Percentiles rank a stretch among this genome's conserved stretches.
phyloP scores from a whole-genome alignment of 2,329 filamentous ascomycete genomes.

The Clarireedia homoeocarpa region DNA sequence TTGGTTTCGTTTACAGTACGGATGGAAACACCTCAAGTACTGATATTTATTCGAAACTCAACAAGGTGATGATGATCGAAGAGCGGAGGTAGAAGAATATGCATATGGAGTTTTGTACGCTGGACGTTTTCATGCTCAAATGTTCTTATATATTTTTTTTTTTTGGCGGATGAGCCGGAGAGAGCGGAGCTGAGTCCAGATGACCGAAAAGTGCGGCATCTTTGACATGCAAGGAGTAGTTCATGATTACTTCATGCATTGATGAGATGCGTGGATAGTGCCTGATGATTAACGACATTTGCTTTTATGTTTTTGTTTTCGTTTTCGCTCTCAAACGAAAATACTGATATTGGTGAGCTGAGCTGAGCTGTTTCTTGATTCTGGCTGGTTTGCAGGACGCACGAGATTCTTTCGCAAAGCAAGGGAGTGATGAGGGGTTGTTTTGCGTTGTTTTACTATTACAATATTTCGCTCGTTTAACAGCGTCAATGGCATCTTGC shows the following conservation, averaged over 20 bases:
- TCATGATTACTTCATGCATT: neutral
- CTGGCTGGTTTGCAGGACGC: conserved; percentile 5
- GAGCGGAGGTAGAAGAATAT: neutral
- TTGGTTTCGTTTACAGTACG: conserved; percentile 6
- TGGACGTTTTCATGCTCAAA: conserved; percentile 18
- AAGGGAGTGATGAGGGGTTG: too few relatives aligned
- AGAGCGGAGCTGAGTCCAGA: neutral
- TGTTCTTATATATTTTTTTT: neutral
- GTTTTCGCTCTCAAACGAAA: neutral
- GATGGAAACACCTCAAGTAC: conserved; percentile 1
- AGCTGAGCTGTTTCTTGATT: neutral
- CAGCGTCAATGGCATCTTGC: too few relatives aligned
- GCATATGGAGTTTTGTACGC: conserved; percentile 15
- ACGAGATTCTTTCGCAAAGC: too few relatives aligned
- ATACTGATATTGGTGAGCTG: neutral
- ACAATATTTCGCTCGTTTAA: too few relatives aligned
- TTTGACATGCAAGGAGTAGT: neutral
- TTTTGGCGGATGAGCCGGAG: neutral
- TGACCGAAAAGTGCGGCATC: too few relatives aligned
- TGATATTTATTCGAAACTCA: too few relatives aligned
- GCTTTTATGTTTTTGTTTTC: neutral
- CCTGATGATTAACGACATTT: neutral
- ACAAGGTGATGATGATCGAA: neutral
- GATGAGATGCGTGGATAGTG: neutral
- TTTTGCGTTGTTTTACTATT: too few relatives aligned